Base-by-base conservation (phyloP, 495 filamentous ascomycete species). In the Penicillium salamii region DNA sequence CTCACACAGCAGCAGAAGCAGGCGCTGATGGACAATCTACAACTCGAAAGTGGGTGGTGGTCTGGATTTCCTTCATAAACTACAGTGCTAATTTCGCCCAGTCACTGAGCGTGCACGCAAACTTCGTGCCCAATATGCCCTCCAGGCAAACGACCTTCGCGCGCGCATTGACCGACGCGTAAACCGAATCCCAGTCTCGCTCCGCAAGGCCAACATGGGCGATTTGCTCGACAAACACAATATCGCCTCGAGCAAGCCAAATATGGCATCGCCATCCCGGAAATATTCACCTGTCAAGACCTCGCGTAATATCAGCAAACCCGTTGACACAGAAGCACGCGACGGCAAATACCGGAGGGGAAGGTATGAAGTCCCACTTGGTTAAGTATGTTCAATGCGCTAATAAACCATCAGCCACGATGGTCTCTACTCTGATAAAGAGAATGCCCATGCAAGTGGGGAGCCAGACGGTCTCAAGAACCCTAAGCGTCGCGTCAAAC, bases 41-140 rank as follows among this genome's bases (percentile, higher is more conserved):
- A 96, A 58, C 78, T 97, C 36, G 93, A 98, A 72, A 82, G 93
- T 96, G 80, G 47, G 86, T 70, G 40, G 29, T 14, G 5, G 12
- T 6, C 8, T 42, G 21, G 18, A 34, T n/a, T 17, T 8, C 13
- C 3, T 2, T 34, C 5, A 14, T n/a, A 1, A n/a, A 39, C 5
- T 5, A 18, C n/a, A 11, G 12, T 18, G 12, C 49, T 48, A 13
- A 44, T 37, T 26, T 1, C 17, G 5, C 36, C 11, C 55, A 97
- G 93, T 97, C 53, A 92, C 89, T 21, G 90, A 96, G 70, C 84
- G 93, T 55, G 90, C 89, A 29, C 82, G 93, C 45, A 95, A 93
- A 67, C 81, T 97, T 20, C 86, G 91, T 53, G 85, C 91, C 3
- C 91, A 95, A 67, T 96, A 95, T 72, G 85, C 85, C 26, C 76